Base-by-base conservation (phyloP, 2,329 filamentous ascomycete genomes). In the Purpureocillium takamizusanense region DNA sequence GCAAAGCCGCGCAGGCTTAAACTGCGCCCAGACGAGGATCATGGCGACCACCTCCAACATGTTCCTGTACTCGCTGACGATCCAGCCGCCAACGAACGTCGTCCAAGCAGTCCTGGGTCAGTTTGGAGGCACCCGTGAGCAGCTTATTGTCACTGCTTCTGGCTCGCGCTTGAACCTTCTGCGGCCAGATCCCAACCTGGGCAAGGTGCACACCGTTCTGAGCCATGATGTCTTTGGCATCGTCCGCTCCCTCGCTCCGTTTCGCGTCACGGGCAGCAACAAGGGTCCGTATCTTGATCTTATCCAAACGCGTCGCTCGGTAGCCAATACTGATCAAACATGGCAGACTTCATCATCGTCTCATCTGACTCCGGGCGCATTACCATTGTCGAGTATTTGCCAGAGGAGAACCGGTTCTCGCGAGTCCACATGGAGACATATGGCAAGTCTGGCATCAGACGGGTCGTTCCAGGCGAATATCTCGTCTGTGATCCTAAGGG, bases 21-120 rank as follows among this genome's bases (percentile, higher is more conserved):
- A 58, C 66, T 68, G 67, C 66, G 66, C 63, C 57, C 55, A 62
- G 55, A 56, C 15, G 56, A 63, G 55, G 57, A 74, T 58, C 59
- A 97, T 97, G 92, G 90, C 92, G 70, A 94, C 89, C 60, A 95
- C 90, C 45, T 95, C 89, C 49, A 90, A 90, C 62, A 94, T 95
- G 87, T 95, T 95, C 63, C 81, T 98, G 69, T 98, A 98, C 70
- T 92, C 87, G 55, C 74, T 98, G 69, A 97, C 92, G 51, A 82
- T 99, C 56, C 88, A 95, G 66, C 83, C 86, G 51, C 86, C 92
- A 27, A 89, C 88, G 49, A 84, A 87, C 43, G 80, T 95, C 55
- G 88, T 83, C 36, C 84, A 94, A 65, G 89, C 92, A 47, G 83
- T 95, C 48, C 75, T 95, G 43, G 94, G 92, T 52, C 90, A 97